These are phyloP conservation scores for Hypoxylon sp. DNA, from an alignment of 2,329 filamentous ascomycete genomes.

Conservation along the genomic window DNA sequence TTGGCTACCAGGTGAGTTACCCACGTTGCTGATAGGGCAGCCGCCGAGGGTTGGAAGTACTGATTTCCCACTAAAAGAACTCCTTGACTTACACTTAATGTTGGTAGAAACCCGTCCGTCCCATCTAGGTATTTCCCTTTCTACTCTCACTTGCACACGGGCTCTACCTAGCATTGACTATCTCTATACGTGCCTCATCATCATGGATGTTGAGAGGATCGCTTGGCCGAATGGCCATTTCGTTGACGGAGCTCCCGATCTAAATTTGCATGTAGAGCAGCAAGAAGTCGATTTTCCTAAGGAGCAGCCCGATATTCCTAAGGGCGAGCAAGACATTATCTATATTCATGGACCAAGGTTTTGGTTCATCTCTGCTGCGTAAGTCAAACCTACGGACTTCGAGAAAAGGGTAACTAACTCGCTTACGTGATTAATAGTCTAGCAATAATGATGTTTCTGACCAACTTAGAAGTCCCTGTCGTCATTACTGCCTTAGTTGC, in stretches of 20 bases:
- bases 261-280: background rate
- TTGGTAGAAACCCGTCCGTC: background rate
- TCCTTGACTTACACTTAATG: background rate
- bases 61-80: background rate
- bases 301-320: background rate
- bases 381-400: background rate
- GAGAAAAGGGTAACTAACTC: background rate
- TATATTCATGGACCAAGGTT: background rate
- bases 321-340: background rate
- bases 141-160: background rate
- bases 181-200: background rate
- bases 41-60: background rate
- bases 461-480: constrained; percentile 44
- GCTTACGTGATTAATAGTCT: constrained; percentile 21
- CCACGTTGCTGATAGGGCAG: too few species aligned
- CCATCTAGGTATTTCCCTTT: background rate
- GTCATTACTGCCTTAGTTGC: constrained; percentile 41
- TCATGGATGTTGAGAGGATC: background rate
- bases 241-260: background rate
- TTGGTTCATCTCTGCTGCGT: constrained; percentile 4
- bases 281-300: background rate
- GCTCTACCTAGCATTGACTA: background rate
- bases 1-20: background rate
- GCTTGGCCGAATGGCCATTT: background rate
- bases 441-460: constrained; percentile 42